Percentiles rank a stretch among this genome's conserved stretches.
Conservation (phyloP, 306 rosid species). For the Inga leiocalycina region DNA sequence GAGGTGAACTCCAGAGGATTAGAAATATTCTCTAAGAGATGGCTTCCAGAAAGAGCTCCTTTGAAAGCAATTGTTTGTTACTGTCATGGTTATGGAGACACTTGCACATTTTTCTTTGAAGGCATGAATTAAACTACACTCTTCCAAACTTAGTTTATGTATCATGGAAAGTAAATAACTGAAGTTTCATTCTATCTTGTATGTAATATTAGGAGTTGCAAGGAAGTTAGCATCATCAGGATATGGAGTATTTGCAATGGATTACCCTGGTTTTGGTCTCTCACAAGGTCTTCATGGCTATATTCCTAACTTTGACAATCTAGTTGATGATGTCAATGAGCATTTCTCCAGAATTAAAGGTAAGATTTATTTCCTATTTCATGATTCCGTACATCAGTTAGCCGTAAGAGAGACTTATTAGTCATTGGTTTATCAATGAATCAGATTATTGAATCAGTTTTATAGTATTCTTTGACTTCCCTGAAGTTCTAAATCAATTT, state of each 20-base stretch:
- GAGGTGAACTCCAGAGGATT: slow-evolving; percentile 57
- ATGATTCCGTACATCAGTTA: background rate
- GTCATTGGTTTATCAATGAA: background rate
- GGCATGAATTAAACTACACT: slow-evolving; percentile 30
- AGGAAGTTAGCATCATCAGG: slow-evolving; percentile 83
- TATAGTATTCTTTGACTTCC: background rate
- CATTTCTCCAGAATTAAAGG: slow-evolving; percentile 84
- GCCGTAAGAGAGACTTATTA: background rate
- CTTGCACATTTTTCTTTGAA: slow-evolving; percentile 62
- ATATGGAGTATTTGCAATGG: slow-evolving; percentile 90
- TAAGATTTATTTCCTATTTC: slow-evolving; percentile 19
- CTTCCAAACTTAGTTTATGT: background rate
- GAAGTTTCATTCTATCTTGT: slow-evolving; percentile 8
- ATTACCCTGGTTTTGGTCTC: slow-evolving; percentile 97
- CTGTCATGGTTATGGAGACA: slow-evolving; percentile 60
- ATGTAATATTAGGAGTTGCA: slow-evolving; percentile 66
- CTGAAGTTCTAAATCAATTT: background rate
- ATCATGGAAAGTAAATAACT: background rate
- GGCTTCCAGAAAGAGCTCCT: slow-evolving; percentile 47
- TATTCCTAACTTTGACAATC: slow-evolving; percentile 73
- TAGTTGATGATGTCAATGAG: slow-evolving; percentile 82
- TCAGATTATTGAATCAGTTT: background rate
- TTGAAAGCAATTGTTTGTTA: slow-evolving; percentile 50
- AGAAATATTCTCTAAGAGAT: slow-evolving; percentile 51
- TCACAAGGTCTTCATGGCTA: slow-evolving; percentile 93